Evolutionary conservation across 345 rosid species (phyloP), one percentile per base, ranked within the genome.

Genomic region (Pistacia integerrima): DNA sequence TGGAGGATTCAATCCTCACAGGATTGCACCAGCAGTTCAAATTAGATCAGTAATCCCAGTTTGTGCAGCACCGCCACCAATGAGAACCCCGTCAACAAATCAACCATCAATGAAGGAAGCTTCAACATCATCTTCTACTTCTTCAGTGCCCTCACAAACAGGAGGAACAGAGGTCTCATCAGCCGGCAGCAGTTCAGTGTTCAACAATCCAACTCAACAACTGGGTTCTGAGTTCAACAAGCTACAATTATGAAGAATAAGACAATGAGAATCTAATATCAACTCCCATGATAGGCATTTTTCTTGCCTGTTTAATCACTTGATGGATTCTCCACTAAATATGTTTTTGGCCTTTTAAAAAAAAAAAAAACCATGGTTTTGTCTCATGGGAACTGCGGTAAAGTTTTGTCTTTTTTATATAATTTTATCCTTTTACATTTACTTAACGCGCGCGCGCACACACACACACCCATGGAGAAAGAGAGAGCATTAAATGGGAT

Each of bases 1-100:
- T 14, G 81, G 84, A 63, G 74, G 87, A 38, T 82, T 78, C 17
- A 80, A 63, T 33, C 77, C 79, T 8, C 78, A 76, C 12, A 85
- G 74, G 44, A 76, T 83, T 22, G 93, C 93, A 14, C 96, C 93
- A 51, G 91, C 93, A 41, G 93, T 91, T 75, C 88, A 87, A 52
- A 89, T 91, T 11, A 89, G 96, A 79, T 91, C 96, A 74, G 92
- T 91, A 28, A 89, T 91, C 67, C 93, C 96, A 67, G 96, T 91
- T 61, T 91, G 91, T 78, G 87, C 93, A 65, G 88, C 93, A 63
- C 92, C 92, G 55, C 90, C 85, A 51, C 35, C 79, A 52, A 36
- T 48, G 5, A 76, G 76, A 68, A 71, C 82, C 65, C 72, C 69
- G 1, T 69, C 56, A 63, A n/a, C 82, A 64, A 69, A 69, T 20